Conservation (phyloP, 352 stramenopile genomes). For the Halophytophthora polymorphica region DNA sequence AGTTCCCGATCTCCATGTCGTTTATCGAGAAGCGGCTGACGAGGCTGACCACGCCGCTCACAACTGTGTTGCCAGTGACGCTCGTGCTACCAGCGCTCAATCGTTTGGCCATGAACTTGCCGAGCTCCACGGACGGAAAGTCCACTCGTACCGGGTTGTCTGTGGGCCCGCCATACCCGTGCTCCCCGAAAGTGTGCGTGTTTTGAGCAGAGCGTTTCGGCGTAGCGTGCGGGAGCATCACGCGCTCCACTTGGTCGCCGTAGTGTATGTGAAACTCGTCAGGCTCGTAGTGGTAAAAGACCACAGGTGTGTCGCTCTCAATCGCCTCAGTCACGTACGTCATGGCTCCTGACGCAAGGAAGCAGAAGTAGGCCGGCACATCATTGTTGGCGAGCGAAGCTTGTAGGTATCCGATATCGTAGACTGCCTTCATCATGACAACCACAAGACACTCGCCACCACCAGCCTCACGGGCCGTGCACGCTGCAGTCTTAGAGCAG, state of each 20-base stretch:
- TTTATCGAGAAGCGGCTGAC: slow-evolving; percentile 20
- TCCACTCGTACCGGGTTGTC: slow-evolving; percentile 40
- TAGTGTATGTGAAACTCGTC: slow-evolving; percentile 36
- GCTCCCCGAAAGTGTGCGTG: slow-evolving; percentile 40
- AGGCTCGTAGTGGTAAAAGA: slow-evolving; percentile 55
- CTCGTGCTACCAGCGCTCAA: slow-evolving; percentile 1
- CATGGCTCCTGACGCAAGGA: slow-evolving; percentile 23
- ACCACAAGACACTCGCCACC: slow-evolving; percentile 40
- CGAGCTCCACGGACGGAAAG: slow-evolving; percentile 30
- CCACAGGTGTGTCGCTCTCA: slow-evolving; percentile 21
- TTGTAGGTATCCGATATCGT: slow-evolving; percentile 39
- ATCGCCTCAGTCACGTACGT: slow-evolving; percentile 31
- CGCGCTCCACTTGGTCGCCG: slow-evolving; percentile 23
- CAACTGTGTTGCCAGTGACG: slow-evolving; percentile 1
- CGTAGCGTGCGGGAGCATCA: slow-evolving; percentile 34
- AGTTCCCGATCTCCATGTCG: slow-evolving; percentile 17
- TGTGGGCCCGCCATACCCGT: slow-evolving; percentile 41
- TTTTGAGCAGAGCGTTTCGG: slow-evolving; percentile 16
- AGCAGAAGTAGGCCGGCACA: slow-evolving; percentile 43
- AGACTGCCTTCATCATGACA: slow-evolving; percentile 33
- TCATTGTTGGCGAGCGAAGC: slow-evolving; percentile 35
- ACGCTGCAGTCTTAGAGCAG: slow-evolving; percentile 44
- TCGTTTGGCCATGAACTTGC: slow-evolving; percentile 30
- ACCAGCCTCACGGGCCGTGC: slow-evolving; percentile 23
- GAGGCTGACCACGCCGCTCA: slow-evolving; percentile 15